These are phyloP conservation scores for Ascochyta viciae-villosae DNA, from an alignment of 2,329 filamentous ascomycete genomes.

Conservation along the genomic window DNA sequence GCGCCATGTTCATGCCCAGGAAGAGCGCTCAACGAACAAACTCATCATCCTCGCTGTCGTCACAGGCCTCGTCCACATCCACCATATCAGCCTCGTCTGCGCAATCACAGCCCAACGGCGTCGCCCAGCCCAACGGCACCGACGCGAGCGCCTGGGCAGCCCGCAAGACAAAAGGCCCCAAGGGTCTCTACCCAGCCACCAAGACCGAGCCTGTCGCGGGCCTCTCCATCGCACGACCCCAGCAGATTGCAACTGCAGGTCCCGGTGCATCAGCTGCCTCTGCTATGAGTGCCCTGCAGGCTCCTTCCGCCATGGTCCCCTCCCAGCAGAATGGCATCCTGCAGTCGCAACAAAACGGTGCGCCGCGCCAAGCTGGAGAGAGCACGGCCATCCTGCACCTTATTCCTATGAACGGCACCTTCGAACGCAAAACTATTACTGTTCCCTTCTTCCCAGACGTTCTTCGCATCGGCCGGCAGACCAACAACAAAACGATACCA, in stretches of 20 bases:
- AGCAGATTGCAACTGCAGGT: slow-evolving; percentile 65
- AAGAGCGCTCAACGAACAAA: slow-evolving; percentile 85
- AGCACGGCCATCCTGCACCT: slow-evolving; percentile 83
- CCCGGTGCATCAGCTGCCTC: slow-evolving; percentile 66
- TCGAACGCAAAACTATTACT: slow-evolving; percentile 94
- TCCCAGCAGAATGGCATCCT: slow-evolving; percentile 74
- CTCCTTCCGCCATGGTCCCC: slow-evolving; percentile 67
- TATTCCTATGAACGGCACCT: slow-evolving; percentile 91
- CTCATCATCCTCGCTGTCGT: slow-evolving; percentile 84
- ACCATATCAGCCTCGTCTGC: slow-evolving; percentile 69
- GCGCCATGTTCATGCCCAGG: slow-evolving; percentile 84
- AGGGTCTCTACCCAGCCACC: slow-evolving; percentile 68
- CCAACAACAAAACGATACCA: slow-evolving; percentile 93
- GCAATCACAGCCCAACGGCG: slow-evolving; percentile 69
- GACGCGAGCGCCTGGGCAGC: slow-evolving; percentile 50
- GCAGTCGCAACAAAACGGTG: slow-evolving; percentile 65
- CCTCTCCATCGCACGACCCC: slow-evolving; percentile 66
- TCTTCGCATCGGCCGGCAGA: slow-evolving; percentile 91
- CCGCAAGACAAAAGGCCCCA: slow-evolving; percentile 57
- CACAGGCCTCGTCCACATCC: slow-evolving; percentile 67
- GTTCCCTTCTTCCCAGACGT: slow-evolving; percentile 95
- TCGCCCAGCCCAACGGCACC: slow-evolving; percentile 46
- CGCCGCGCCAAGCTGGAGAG: slow-evolving; percentile 58
- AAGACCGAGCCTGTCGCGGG: slow-evolving; percentile 72
- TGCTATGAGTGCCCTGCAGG: slow-evolving; percentile 68